Evolutionary conservation across 306 rosid species (phyloP).

Genomic region (Lathyrus aphaca): DNA sequence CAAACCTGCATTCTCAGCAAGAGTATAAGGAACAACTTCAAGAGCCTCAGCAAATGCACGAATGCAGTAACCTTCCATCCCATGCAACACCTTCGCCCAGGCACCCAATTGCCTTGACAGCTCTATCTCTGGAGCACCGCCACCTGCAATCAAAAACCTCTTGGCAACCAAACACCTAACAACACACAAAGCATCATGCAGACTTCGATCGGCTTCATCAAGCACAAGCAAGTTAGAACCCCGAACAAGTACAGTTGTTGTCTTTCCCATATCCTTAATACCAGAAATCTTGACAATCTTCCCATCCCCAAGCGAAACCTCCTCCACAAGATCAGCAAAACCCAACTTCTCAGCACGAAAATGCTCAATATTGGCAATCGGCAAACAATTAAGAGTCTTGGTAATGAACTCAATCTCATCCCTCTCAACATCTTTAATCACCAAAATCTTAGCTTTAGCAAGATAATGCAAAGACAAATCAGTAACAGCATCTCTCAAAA

Average conservation of each 20-base stretch:
- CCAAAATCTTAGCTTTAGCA: constrained; percentile 92
- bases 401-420: constrained; percentile 97
- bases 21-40: constrained; percentile 93
- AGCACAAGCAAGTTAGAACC: constrained; percentile 86
- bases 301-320: constrained; percentile 86
- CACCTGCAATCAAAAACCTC: constrained; percentile 94
- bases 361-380: constrained; percentile 91
- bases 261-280: constrained; percentile 92
- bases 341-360: constrained; percentile 90
- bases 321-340: constrained; percentile 87
- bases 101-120: constrained; percentile 94
- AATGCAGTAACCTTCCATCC: constrained; percentile 95
- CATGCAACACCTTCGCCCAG: constrained; percentile 97
- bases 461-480: constrained; percentile 95
- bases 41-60: constrained; percentile 92
- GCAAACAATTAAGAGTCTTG: constrained; percentile 90
- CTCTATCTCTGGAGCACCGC: constrained; percentile 98
- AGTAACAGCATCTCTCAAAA: constrained; percentile 90
- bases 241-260: constrained; percentile 83
- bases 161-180: constrained; percentile 91
- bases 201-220: constrained; percentile 92
- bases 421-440: constrained; percentile 95
- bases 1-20: constrained; percentile 95
- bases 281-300: constrained; percentile 92
- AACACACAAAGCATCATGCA: constrained; percentile 97